Evolutionary conservation across 2,329 filamentous ascomycete genomes (phyloP), one percentile per base, ranked within the genome.

Genomic region (Rhynchosporium graminicola): DNA sequence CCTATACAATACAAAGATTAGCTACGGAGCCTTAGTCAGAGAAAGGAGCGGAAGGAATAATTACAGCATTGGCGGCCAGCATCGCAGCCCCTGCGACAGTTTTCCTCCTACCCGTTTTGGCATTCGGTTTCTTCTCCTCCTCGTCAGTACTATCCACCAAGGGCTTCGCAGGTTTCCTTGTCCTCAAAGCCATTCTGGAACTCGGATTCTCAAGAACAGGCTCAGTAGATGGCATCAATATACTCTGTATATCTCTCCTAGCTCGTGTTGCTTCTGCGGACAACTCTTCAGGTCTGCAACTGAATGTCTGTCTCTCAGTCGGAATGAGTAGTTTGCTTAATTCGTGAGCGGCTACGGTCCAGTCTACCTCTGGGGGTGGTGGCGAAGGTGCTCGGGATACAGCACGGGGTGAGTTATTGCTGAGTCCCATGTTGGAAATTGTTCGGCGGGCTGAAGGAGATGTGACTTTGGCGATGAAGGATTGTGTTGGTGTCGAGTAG

Each of bases 401-500:
- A 75, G 76, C 62, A 75, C 71, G 59, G 46, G 78, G 76, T 29
- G 79, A 74, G 56, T 75, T 74, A 67, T 73, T 72, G 33, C 74
- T 69, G 42, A 76, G 68, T 9, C 78, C 77, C 51, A 85, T 76
- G 9, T 82, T 82, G 2, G 88, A 89, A 33, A 87, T 75, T 66
- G 82, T 89, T 33, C 87, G 82, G 47, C 85, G 83, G 66, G 90
- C 79, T 65, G 86, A 89, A 8, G 86, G 79, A 1, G 88, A 83
- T 51, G 89, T 84, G 10, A 91, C 87, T 75, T 91, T 96, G 29
- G 92, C 91, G 1, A 87, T 86, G 47, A 92, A 98, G 0, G 94
- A 90, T 65, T 94, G 90, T 0, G 94, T 98, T 0, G 93, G 91
- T 1, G 92, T 91, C 2, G 87, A 92, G 76, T 93, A 97, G 1